Percentiles rank a stretch among this genome's conserved stretches.
phyloP scores from a whole-genome alignment of 2,329 filamentous ascomycete genomes.

The Penicillium sp. region DNA sequence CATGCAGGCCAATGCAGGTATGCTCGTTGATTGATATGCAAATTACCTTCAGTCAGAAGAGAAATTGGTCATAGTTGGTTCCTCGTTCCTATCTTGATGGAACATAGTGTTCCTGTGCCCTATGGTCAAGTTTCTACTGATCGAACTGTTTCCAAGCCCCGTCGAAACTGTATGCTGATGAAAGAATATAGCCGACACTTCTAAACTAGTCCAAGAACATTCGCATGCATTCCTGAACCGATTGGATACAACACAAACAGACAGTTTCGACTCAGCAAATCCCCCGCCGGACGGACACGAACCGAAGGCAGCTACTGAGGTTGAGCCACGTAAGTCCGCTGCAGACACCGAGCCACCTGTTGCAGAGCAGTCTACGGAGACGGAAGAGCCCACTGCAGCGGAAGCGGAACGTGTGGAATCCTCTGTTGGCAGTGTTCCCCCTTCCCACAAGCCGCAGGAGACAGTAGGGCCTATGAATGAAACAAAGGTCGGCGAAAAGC shows the following conservation, averaged over 20 bases:
- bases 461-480: conserved; percentile 12
- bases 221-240: conserved; percentile 15
- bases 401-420: background rate
- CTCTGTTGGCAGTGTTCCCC: conserved; percentile 4
- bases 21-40: background rate
- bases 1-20: conserved; percentile 24
- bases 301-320: background rate
- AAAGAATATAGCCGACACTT: conserved; percentile 12
- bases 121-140: background rate
- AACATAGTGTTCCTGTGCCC: background rate
- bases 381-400: no score
- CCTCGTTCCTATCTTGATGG: background rate
- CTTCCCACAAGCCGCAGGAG: conserved; percentile 8
- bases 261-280: conserved; percentile 5
- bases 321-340: conserved; percentile 7
- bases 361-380: no score
- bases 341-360: background rate
- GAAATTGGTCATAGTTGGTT: conserved; percentile 3
- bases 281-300: background rate
- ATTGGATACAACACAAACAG: conserved; percentile 15
- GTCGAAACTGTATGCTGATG: conserved; percentile 18
- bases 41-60: background rate
- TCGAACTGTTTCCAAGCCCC: no score
- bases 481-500: conserved; percentile 18
- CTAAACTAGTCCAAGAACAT: conserved; percentile 11